Evolutionary conservation across 208 protist genomes (phyloP).

Genomic region (Blechomonas ayalai): DNA sequence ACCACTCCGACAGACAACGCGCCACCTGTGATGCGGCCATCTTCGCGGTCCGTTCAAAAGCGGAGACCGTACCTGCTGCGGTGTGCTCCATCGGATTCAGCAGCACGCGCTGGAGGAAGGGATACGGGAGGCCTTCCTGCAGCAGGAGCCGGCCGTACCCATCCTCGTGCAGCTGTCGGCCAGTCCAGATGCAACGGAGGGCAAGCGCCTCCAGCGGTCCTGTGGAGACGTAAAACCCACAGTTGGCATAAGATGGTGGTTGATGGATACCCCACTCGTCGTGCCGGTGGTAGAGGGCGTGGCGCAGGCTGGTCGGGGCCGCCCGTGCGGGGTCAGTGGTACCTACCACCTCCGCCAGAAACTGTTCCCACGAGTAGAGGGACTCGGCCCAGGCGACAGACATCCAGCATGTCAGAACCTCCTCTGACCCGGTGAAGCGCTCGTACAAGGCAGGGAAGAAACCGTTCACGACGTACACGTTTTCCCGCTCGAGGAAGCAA

Average conservation of each 20-base stretch:
- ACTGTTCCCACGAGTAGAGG: constrained; percentile 30
- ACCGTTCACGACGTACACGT: constrained; percentile 73
- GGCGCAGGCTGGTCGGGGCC: constrained; percentile 25
- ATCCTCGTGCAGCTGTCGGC: constrained; percentile 38
- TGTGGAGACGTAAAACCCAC: constrained; percentile 39
- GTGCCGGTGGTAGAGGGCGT: constrained; percentile 28
- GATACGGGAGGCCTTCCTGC: constrained; percentile 16
- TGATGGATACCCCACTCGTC: constrained; percentile 28
- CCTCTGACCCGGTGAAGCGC: constrained; percentile 16
- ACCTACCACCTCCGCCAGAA: constrained; percentile 43
- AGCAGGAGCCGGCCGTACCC: constrained; percentile 40
- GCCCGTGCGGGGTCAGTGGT: constrained; percentile 36
- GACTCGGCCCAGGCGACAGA: constrained; percentile 40
- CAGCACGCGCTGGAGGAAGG: constrained; percentile 32
- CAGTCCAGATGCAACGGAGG: constrained; percentile 61
- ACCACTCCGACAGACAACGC: constrained; percentile 16
- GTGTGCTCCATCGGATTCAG: constrained; percentile 28
- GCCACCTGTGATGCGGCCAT: constrained; percentile 23
- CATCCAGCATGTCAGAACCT: constrained; percentile 17
- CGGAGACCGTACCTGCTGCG: constrained; percentile 8
- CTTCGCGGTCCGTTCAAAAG: constrained; percentile 38
- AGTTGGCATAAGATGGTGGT: constrained; percentile 26
- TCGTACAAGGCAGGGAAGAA: constrained; percentile 50
- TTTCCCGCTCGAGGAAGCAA: constrained; percentile 17
- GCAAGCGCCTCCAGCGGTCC: constrained; percentile 71